These are phyloP conservation scores for Penicillium nucicola DNA, from an alignment of 495 filamentous ascomycete genomes.

Conservation along the genomic window DNA sequence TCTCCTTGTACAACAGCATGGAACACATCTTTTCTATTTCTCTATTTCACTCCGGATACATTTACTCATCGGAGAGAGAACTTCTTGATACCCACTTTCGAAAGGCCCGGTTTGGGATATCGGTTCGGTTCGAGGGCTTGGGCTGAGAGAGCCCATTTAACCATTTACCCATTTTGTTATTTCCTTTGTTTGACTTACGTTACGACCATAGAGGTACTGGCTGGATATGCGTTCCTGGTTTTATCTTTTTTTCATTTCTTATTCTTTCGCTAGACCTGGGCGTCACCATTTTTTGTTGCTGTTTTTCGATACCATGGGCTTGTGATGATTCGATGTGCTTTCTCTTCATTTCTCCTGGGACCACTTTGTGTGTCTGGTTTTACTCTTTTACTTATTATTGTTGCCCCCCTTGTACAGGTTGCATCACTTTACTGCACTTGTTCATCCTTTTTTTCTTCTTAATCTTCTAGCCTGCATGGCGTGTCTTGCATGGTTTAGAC, in stretches of 20 bases:
- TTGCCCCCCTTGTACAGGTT: constrained; percentile 24
- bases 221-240: constrained; percentile 38
- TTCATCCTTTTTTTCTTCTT: constrained; percentile 15
- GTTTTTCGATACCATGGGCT: constrained; percentile 32
- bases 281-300: constrained; percentile 30
- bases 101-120: constrained; percentile 12
- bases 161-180: constrained; percentile 21
- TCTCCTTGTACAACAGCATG: constrained; percentile 44
- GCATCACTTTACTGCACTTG: constrained; percentile 24
- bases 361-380: constrained; percentile 6
- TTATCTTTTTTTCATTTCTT: constrained; percentile 28
- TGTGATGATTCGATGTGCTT: constrained; percentile 30
- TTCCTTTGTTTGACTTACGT: constrained; percentile 21
- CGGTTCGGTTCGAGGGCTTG: constrained; percentile 25
- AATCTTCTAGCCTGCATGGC: constrained; percentile 17
- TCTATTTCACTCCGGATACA: constrained; percentile 18
- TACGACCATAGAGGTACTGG: constrained; percentile 49
- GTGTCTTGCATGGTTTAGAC: constrained; percentile 18
- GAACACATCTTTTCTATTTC: constrained; percentile 20
- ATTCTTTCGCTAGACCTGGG: constrained; percentile 43
- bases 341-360: constrained; percentile 7
- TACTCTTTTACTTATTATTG: neutral
- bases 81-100: constrained; percentile 2
- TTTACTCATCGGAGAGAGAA: constrained; percentile 10
- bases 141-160: constrained; percentile 17